Conservation (phyloP, 768 basidiomycete genomes). For the Tubosaeta brunneosetosa region DNA sequence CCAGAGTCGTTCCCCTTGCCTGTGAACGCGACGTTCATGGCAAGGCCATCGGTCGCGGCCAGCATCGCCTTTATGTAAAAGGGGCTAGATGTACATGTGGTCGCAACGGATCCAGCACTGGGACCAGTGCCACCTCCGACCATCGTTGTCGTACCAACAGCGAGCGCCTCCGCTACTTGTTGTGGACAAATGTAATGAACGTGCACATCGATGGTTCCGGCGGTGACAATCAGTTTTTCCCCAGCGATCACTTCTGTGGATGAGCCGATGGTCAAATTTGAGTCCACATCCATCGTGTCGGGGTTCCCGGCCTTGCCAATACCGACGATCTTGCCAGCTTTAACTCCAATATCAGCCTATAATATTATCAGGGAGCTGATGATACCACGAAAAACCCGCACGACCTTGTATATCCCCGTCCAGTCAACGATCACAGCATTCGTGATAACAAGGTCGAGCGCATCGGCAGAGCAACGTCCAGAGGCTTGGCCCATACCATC, state of each 20-base stretch:
- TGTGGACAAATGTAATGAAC: slow-evolving; percentile 96
- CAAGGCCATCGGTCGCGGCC: slow-evolving; percentile 81
- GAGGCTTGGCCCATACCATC: slow-evolving; percentile 97
- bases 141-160: slow-evolving; percentile 85
- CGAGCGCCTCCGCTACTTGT: slow-evolving; percentile 80
- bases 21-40: slow-evolving; percentile 93
- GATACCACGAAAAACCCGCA: not conserved
- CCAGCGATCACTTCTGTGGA: slow-evolving; percentile 95
- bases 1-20: slow-evolving; percentile 96
- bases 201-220: slow-evolving; percentile 90
- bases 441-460: slow-evolving; percentile 90
- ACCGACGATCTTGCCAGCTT: slow-evolving; percentile 72
- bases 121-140: slow-evolving; percentile 97
- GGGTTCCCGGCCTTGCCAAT: slow-evolving; percentile 99
- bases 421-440: slow-evolving; percentile 94
- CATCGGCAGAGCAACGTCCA: slow-evolving; percentile 57
- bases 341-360: slow-evolving; percentile 94
- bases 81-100: slow-evolving; percentile 84
- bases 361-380: slow-evolving; percentile 2
- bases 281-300: slow-evolving; percentile 83
- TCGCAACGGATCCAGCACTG: slow-evolving; percentile 82
- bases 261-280: slow-evolving; percentile 74
- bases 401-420: slow-evolving; percentile 91
- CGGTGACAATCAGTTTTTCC: slow-evolving; percentile 90
- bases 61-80: slow-evolving; percentile 92